Conservation (phyloP, 305 asterid genomes). For the Rubia occidens region DNA sequence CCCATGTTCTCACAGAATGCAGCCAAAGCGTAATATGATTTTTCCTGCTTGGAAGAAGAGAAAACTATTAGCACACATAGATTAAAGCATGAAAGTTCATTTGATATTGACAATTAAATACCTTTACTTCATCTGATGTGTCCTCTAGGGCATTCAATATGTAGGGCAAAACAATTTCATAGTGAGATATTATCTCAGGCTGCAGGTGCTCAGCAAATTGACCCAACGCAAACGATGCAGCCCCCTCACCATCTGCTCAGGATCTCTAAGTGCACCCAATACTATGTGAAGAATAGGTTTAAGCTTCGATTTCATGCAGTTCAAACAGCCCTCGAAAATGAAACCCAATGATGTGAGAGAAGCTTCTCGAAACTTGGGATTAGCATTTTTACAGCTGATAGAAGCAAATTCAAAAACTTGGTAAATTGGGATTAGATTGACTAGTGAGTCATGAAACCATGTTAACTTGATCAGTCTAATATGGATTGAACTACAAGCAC, state of each 20-base stretch:
- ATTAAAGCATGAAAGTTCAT: constrained; percentile 12
- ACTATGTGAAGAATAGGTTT: constrained; percentile 72
- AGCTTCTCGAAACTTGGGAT: constrained; percentile 97
- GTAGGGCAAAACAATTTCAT: constrained; percentile 80
- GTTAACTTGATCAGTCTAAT: constrained; percentile 44
- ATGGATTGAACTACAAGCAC: constrained; percentile 98
- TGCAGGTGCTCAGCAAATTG: constrained; percentile 96
- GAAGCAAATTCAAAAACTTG: constrained; percentile 97
- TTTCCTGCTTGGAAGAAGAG: constrained; percentile 52
- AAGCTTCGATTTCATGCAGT: constrained; percentile 73
- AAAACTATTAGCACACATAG: constrained; percentile 16
- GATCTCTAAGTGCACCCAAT: constrained; percentile 87
- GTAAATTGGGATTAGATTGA: no score
- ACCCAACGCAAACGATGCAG: constrained; percentile 93
- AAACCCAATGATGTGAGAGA: constrained; percentile 92
- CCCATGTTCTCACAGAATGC: constrained; percentile 99
- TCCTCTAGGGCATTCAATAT: constrained; percentile 90
- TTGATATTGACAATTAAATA: constrained; percentile 22
- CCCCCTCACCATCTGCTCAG: constrained; percentile 97
- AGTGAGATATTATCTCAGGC: constrained; percentile 91
- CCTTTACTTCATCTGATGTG: constrained; percentile 97
- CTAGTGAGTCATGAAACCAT: no score
- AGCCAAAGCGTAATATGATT: constrained; percentile 95
- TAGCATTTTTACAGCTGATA: constrained; percentile 61
- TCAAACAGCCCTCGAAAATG: constrained; percentile 89